Base-by-base conservation (phyloP, 2,329 filamentous ascomycete genomes). In the Fusarium torreyae region DNA sequence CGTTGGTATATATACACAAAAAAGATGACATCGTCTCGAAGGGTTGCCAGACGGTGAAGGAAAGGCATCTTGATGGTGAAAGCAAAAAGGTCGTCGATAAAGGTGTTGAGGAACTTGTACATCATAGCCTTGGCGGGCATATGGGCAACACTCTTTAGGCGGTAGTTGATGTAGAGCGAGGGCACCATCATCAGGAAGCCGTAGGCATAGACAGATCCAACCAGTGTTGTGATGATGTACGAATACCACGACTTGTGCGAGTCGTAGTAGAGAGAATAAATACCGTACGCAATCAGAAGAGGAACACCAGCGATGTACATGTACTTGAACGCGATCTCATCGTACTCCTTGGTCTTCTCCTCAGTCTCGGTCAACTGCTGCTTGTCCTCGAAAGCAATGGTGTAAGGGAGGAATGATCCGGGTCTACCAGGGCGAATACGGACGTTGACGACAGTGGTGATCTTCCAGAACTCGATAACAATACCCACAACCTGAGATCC, bases 41-140 rank as follows among this genome's bases (percentile, higher is more conserved):
- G 87, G 1, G 96, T 98, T 1, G 96, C 94, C 51, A 99, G 85
- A 17, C 96, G 89, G 81, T 99, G 96, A 52, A 99, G 86, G 67
- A 94, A 89, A 1, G 96, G 96, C 96, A 99, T 99, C 84, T 98
- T 98, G 84, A 99, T 98, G 39, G 96, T 99, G 77, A 98, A 99
- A 3, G 96, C 96, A 77, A 99, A 99, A 33, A 99, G 85, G 77
- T 99, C 96, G 81, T 99, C 96, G 79, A 99, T 98, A 80, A 99
- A 99, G 7, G 96, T 98, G 84, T 98, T 98, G 70, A 98, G 84
- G 82, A 97, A 97, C 83, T 98, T 98, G 88, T 98, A 98, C 79
- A 91, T 95, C 94, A 99, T 96, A 48, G 96, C 94, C 83, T 94
- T 95, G 72, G 87, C 93, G 2, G 96, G 94, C 95, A 99, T 97